Percentiles rank a stretch among this genome's conserved stretches.
Conservation (phyloP, 768 basidiomycete species). For the Trametes sanguinea region DNA sequence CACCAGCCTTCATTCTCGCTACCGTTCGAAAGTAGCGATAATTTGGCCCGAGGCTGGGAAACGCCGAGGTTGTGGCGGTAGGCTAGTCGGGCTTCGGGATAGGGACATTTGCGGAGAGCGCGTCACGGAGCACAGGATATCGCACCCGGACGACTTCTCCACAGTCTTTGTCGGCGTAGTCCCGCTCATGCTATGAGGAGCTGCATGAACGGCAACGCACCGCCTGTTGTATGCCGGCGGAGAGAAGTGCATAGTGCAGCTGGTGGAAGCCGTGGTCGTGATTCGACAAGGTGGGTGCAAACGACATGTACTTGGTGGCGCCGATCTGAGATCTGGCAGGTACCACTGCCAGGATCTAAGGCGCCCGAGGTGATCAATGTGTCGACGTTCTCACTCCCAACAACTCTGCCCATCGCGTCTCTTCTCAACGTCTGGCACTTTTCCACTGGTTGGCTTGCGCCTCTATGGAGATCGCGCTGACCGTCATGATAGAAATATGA, state of each 20-base stretch:
- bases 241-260: too few relatives aligned
- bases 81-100: not conserved
- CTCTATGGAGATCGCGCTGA: not conserved
- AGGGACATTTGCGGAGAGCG: not conserved
- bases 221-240: too few relatives aligned
- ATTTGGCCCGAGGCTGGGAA: not conserved
- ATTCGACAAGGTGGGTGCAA: too few relatives aligned
- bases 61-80: not conserved
- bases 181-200: not conserved
- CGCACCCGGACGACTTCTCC: not conserved
- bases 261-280: too few relatives aligned
- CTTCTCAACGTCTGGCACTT: conserved; percentile 11
- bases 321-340: too few relatives aligned
- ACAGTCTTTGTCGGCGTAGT: not conserved
- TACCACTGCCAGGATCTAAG: not conserved
- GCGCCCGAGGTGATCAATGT: not conserved
- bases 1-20: not conserved
- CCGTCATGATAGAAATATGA: conserved; percentile 1
- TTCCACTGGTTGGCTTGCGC: not conserved
- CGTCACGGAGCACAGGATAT: not conserved
- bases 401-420: conserved; percentile 5
- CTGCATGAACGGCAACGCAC: too few relatives aligned
- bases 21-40: not conserved
- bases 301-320: too few relatives aligned
- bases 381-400: not conserved